Percentiles rank a stretch among this genome's conserved stretches.
phyloP scores from a whole-genome alignment of 2,329 filamentous ascomycete species.

The Seiridium unicorne region DNA sequence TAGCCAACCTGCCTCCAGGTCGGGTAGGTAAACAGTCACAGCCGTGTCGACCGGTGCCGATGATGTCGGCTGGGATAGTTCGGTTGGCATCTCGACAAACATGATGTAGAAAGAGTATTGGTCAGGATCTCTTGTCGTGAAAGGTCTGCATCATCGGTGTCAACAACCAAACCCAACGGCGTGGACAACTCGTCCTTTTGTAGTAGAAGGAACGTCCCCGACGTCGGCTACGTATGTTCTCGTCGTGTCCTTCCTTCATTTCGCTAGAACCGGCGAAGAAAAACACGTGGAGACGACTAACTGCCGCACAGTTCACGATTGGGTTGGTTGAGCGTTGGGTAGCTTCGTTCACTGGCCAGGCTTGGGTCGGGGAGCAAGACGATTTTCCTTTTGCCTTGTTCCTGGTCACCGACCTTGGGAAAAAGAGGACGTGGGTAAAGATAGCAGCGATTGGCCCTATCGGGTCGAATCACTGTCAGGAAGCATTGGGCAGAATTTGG shows the following conservation, averaged over 20 bases:
- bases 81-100: background rate
- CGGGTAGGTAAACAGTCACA: slow-evolving; percentile 5
- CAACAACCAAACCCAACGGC: background rate
- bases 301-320: slow-evolving; percentile 1
- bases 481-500: background rate
- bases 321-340: background rate
- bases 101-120: background rate
- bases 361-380: background rate
- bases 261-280: background rate
- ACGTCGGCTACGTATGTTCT: background rate
- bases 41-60: background rate
- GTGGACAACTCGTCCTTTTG: background rate
- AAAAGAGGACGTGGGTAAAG: background rate
- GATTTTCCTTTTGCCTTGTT: background rate
- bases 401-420: background rate
- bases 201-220: background rate
- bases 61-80: background rate
- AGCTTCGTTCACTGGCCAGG: background rate
- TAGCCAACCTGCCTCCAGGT: slow-evolving; percentile 12
- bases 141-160: background rate
- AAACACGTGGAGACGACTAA: background rate
- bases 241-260: background rate
- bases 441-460: background rate
- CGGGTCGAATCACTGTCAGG: background rate
- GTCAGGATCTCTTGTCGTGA: background rate